A percentile compares a stretch with the other conserved stretches of the same genome.
These are phyloP conservation scores for Raffaelea ambrosiae DNA, from an alignment of 2,329 filamentous ascomycete species.

Conservation along the genomic window DNA sequence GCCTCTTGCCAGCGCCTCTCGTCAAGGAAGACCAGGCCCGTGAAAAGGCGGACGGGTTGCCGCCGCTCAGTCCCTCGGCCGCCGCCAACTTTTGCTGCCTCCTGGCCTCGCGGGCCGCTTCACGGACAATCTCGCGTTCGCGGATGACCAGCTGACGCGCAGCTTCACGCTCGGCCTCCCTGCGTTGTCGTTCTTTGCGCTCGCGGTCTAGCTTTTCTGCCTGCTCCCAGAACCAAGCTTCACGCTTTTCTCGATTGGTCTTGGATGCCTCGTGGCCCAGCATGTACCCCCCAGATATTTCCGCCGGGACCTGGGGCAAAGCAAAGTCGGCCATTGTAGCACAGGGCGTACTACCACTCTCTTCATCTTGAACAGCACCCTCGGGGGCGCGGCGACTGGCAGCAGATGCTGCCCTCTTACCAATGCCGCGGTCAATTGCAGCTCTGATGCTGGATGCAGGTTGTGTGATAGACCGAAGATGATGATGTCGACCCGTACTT, in stretches of 20 bases:
- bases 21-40: conserved; percentile 10
- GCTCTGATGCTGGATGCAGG: neutral
- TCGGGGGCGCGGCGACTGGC: neutral
- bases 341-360: neutral
- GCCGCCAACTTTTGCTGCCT: neutral
- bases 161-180: neutral
- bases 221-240: conserved; percentile 10
- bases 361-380: neutral
- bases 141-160: neutral
- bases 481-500: neutral
- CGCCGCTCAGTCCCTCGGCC: neutral
- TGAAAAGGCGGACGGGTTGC: conserved; percentile 2
- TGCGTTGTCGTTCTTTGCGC: neutral
- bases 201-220: neutral
- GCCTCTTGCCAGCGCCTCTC: conserved; percentile 5
- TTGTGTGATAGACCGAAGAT: conserved; percentile 4
- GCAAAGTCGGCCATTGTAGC: conserved; percentile 8
- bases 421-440: neutral
- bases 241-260: conserved; percentile 6
- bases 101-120: conserved; percentile 1
- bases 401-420: neutral
- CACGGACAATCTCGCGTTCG: conserved; percentile 1
- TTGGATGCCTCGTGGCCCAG: conserved; percentile 3
- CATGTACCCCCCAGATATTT: conserved; percentile 5
- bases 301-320: conserved; percentile 1